Conservation (phyloP, 148 eudicot species). For the Rhododendron henanense region DNA sequence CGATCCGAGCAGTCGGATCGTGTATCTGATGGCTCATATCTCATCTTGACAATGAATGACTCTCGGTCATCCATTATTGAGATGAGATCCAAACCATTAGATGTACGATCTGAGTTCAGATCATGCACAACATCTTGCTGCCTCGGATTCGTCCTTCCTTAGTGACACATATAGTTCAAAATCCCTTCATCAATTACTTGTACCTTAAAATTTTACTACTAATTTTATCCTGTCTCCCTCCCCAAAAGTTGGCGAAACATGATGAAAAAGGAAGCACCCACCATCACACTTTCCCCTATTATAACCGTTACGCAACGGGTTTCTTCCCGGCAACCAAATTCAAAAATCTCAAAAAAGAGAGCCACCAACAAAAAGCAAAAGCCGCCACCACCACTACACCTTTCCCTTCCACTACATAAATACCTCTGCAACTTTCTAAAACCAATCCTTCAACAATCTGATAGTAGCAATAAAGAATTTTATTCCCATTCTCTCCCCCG, state of each 20-base stretch:
- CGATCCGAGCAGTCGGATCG: too few species aligned
- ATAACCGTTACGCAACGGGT: slow-evolving; percentile 56
- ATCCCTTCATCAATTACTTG: neutral
- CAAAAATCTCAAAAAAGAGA: slow-evolving; percentile 30
- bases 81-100: too few species aligned
- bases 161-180: neutral
- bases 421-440: neutral
- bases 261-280: slow-evolving; percentile 8
- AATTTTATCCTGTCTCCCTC: neutral
- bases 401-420: slow-evolving; percentile 25
- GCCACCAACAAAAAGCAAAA: slow-evolving; percentile 11
- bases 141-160: too few species aligned
- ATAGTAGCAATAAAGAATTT: neutral
- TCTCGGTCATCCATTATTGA: too few species aligned
- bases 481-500: neutral
- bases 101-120: too few species aligned
- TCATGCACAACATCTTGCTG: too few species aligned
- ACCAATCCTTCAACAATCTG: neutral
- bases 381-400: slow-evolving; percentile 8
- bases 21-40: accelerated
- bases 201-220: neutral
- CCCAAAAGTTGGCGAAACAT: neutral
- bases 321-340: slow-evolving; percentile 49
- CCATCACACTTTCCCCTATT: slow-evolving; percentile 5
- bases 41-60: too few species aligned